Evolutionary conservation across 495 filamentous ascomycete genomes (phyloP).

Genomic region (Xylaria intraflava): DNA sequence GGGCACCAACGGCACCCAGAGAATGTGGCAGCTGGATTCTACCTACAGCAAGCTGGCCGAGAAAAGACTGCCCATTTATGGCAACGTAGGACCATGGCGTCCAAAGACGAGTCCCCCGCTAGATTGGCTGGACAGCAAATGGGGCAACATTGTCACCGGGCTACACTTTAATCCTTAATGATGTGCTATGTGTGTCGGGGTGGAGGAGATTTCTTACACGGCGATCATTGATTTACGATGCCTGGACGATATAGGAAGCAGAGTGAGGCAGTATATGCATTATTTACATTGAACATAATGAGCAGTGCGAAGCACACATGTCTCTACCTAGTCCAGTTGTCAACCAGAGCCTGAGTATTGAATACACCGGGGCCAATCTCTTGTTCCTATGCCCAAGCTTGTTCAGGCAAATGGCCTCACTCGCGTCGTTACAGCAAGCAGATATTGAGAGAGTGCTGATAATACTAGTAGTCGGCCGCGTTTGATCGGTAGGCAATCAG

Average conservation of each 20-base stretch:
- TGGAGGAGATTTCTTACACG: neutral
- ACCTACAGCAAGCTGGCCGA: constrained; percentile 4
- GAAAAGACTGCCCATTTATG: neutral
- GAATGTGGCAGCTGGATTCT: constrained; percentile 20
- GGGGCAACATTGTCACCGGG: constrained; percentile 34
- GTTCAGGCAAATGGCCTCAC: too few relatives aligned
- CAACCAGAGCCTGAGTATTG: too few relatives aligned
- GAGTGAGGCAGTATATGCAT: neutral
- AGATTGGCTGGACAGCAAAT: constrained; percentile 45
- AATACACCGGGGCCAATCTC: too few relatives aligned
- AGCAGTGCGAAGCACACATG: too few relatives aligned
- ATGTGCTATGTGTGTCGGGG: too few relatives aligned
- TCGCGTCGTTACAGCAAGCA: too few relatives aligned
- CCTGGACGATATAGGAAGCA: neutral
- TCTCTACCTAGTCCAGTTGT: too few relatives aligned
- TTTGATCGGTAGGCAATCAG: too few relatives aligned
- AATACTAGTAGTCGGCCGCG: too few relatives aligned
- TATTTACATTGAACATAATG: neutral
- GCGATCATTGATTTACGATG: too few relatives aligned
- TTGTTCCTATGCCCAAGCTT: too few relatives aligned
- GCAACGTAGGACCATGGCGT: constrained; percentile 46
- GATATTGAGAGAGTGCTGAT: too few relatives aligned
- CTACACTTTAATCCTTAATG: constrained; percentile 6
- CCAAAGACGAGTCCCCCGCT: constrained; percentile 48
- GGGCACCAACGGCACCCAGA: constrained; percentile 35